Conservation (phyloP, 2,329 filamentous ascomycete species). For the Amesomyces nigricolor region DNA sequence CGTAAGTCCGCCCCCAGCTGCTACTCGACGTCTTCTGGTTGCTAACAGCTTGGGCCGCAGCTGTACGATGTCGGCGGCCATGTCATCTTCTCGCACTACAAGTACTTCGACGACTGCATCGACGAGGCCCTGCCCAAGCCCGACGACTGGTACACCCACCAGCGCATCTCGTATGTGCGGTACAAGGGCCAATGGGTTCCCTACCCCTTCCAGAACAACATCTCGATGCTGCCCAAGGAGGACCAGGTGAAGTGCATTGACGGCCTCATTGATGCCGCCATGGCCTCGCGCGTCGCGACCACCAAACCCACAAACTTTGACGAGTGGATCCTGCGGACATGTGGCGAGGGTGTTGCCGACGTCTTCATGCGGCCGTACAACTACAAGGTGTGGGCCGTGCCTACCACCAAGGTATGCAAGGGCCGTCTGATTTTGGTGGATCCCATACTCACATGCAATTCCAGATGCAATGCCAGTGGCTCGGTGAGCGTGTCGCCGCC, state of each 20-base stretch:
- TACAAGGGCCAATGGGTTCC: slow-evolving; percentile 96
- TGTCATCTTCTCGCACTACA: slow-evolving; percentile 99
- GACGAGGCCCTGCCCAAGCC: slow-evolving; percentile 92
- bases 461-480: slow-evolving; percentile 98
- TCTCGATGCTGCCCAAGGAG: slow-evolving; percentile 95
- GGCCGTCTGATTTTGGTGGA: neutral
- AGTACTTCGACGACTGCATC: slow-evolving; percentile 99
- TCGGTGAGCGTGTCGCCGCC: slow-evolving; percentile 95
- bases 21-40: neutral
- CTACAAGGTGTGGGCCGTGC: slow-evolving; percentile 99
- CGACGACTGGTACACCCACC: slow-evolving; percentile 94
- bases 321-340: slow-evolving; percentile 94
- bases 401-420: slow-evolving; percentile 77
- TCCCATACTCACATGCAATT: slow-evolving; percentile 3
- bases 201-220: slow-evolving; percentile 99
- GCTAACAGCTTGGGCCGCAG: slow-evolving; percentile 42
- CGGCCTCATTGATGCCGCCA: slow-evolving; percentile 88
- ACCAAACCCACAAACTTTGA: slow-evolving; percentile 96
- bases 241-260: slow-evolving; percentile 94
- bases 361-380: slow-evolving; percentile 99
- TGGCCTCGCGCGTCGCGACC: slow-evolving; percentile 79
- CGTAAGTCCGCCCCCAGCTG: slow-evolving; percentile 51
- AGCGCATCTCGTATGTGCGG: slow-evolving; percentile 98
- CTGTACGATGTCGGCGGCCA: slow-evolving; percentile 98
- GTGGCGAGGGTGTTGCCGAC: slow-evolving; percentile 82